Evolutionary conservation across 768 basidiomycete genomes (phyloP).

Genomic region (Hericium rajendrae): DNA sequence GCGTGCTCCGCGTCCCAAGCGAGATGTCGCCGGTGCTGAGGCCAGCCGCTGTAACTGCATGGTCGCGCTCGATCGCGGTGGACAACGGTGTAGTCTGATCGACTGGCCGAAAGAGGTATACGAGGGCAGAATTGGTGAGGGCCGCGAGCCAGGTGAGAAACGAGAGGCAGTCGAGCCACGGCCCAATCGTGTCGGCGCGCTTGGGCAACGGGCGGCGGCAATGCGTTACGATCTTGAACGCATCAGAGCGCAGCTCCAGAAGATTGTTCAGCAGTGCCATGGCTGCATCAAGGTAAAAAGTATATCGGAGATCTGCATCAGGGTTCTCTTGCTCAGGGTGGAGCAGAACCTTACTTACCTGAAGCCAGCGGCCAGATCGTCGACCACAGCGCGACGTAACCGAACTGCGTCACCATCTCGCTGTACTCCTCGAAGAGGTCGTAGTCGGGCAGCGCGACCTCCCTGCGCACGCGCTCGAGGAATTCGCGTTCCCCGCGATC

Average conservation of each 20-base stretch:
- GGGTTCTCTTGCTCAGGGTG: not conserved
- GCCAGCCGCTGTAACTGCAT: slow-evolving; percentile 1
- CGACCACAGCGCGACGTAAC: slow-evolving; percentile 87
- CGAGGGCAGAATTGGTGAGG: slow-evolving; percentile 80
- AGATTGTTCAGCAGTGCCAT: slow-evolving; percentile 91
- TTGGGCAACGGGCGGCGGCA: slow-evolving; percentile 73
- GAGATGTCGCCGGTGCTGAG: slow-evolving; percentile 7
- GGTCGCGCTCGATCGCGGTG: slow-evolving; percentile 18
- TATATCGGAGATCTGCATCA: not conserved
- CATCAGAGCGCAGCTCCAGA: slow-evolving; percentile 86
- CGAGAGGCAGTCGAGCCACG: slow-evolving; percentile 84
- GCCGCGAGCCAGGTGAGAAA: slow-evolving; percentile 88
- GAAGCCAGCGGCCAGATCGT: slow-evolving; percentile 91
- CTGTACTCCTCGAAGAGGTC: slow-evolving; percentile 80
- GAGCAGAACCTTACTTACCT: slow-evolving; percentile 27
- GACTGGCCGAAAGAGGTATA: slow-evolving; percentile 75
- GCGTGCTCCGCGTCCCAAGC: slow-evolving; percentile 1
- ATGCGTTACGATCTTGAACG: slow-evolving; percentile 89
- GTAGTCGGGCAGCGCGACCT: slow-evolving; percentile 76
- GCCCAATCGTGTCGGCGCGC: slow-evolving; percentile 88
- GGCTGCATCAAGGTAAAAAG: slow-evolving; percentile 23
- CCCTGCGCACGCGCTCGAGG: slow-evolving; percentile 64
- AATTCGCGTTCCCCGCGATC: slow-evolving; percentile 60
- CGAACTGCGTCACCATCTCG: slow-evolving; percentile 96
- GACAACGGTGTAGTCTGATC: slow-evolving; percentile 19